Evolutionary conservation across 129 eudicot genomes (phyloP).

Genomic region (Cynara cardunculus): DNA sequence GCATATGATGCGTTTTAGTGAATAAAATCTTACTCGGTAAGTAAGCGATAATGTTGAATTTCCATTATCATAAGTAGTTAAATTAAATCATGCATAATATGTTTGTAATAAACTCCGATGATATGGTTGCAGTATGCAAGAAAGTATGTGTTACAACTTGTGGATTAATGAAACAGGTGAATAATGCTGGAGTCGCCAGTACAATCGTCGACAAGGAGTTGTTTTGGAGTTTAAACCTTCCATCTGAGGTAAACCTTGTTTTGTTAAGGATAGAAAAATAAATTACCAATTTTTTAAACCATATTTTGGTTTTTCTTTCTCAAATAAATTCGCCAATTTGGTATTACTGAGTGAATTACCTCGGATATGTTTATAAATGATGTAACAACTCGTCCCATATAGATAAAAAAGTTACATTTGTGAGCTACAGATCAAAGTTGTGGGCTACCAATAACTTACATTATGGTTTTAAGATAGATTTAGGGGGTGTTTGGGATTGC

Average conservation of each 20-base stretch:
- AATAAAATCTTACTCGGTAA: too few species aligned
- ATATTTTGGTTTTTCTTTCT: background rate
- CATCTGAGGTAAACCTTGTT: slow-evolving; percentile 26
- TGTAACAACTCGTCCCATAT: background rate
- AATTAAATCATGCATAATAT: background rate
- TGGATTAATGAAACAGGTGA: slow-evolving; percentile 29
- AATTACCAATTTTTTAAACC: background rate
- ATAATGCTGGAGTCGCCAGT: slow-evolving; percentile 42
- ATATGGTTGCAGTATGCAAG: background rate
- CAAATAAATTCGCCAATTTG: background rate
- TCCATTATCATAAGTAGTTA: background rate
- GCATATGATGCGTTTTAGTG: too few species aligned
- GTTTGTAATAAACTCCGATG: background rate
- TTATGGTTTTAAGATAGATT: background rate
- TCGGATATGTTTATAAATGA: background rate
- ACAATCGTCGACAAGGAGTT: slow-evolving; percentile 32
- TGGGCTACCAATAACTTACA: background rate
- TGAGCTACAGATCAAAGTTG: background rate
- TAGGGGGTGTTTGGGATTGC: background rate
- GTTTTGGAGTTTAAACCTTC: slow-evolving; percentile 29
- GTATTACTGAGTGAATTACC: background rate
- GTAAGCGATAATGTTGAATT: too few species aligned
- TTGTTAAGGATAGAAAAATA: background rate
- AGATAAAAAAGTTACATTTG: background rate
- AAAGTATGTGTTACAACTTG: background rate